Evolutionary conservation across 129 eudicot genomes (phyloP).

Genomic region (Chrysanthemum makinoi): DNA sequence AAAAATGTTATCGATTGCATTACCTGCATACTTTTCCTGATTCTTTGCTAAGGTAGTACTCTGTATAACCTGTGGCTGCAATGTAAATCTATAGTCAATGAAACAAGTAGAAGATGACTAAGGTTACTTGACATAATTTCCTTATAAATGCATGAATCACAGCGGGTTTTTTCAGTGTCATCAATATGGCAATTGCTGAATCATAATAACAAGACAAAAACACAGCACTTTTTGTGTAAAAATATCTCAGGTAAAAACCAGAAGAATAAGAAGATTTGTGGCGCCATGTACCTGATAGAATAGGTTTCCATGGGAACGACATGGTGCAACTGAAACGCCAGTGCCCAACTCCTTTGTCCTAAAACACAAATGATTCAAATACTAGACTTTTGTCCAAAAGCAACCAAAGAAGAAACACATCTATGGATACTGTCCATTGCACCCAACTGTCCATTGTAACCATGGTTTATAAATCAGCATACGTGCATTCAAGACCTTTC

Average conservation of each 20-base stretch:
- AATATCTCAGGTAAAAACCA: not conserved
- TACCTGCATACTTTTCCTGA: slow-evolving; percentile 96
- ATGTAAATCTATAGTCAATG: slow-evolving; percentile 10
- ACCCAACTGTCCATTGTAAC: not conserved
- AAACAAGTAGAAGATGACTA: not conserved
- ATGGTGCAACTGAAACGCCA: slow-evolving; percentile 96
- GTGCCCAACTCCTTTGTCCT: slow-evolving; percentile 90
- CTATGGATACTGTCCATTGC: too few relatives aligned
- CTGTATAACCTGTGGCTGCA: slow-evolving; percentile 96
- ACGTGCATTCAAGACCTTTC: not conserved
- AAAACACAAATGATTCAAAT: not conserved
- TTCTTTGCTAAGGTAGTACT: slow-evolving; percentile 74
- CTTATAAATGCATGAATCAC: too few relatives aligned
- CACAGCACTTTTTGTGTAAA: too few relatives aligned
- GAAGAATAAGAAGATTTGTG: not conserved
- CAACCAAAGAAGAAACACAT: slow-evolving; percentile 2
- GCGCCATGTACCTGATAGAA: slow-evolving; percentile 68
- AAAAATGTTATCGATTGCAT: not conserved
- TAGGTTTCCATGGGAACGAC: slow-evolving; percentile 98
- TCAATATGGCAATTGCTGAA: too few relatives aligned
- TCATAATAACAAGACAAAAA: too few relatives aligned
- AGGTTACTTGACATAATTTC: too few relatives aligned
- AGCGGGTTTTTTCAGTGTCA: too few relatives aligned
- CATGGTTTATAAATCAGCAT: not conserved
- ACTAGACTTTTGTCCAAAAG: slow-evolving; percentile 15